Base-by-base conservation (phyloP, 805 yeast species). In the Ogataea neopini region DNA sequence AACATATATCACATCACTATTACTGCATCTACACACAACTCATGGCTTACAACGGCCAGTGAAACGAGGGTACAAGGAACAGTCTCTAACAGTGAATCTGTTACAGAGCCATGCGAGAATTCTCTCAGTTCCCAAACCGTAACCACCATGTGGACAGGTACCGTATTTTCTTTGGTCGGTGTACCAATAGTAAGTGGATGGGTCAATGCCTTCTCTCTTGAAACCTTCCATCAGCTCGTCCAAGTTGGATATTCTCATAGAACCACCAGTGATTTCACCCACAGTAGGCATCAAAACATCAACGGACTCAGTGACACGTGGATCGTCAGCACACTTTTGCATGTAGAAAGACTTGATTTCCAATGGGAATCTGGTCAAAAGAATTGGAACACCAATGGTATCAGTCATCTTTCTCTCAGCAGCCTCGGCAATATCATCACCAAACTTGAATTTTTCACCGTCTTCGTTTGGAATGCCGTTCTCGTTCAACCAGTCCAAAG, bases 371-470 rank as follows among this genome's bases (percentile, higher is more conserved):
- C 91, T 80, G 47, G 83, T 92, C 68, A 94, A 83, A 59, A 94
- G 77, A 59, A 94, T 91, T 56, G 99, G 99, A 55, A 79, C 86
- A 64, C 91, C 91, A 68, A 94, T 86, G 50, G 87, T 80, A 68
- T 94, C 99, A 28, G 96, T 89, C 99, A 94, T 94, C 71, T 85
- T 88, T 69, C 99, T 87, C 79, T 94, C 99, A 50, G 97, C 99
- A 47, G 99, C 99, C 75, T 94, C 99, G 51, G 98, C 97, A 56
- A 94, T 94, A 69, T 94, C 99, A 66, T 94, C 99, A 69, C 99
- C 99, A 59, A 94, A 94, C 72, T 86, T 81, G 84, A 92, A 94
- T 58, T 76, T 73, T 67, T 89, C 86, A 53, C 94, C 97, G 10
- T 92, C 97, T 75, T 94, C 99, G 80, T 92, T 94, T 63, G 84